Base-by-base conservation (phyloP, 2,329 filamentous ascomycete species). In the Cladosporium phlei region DNA sequence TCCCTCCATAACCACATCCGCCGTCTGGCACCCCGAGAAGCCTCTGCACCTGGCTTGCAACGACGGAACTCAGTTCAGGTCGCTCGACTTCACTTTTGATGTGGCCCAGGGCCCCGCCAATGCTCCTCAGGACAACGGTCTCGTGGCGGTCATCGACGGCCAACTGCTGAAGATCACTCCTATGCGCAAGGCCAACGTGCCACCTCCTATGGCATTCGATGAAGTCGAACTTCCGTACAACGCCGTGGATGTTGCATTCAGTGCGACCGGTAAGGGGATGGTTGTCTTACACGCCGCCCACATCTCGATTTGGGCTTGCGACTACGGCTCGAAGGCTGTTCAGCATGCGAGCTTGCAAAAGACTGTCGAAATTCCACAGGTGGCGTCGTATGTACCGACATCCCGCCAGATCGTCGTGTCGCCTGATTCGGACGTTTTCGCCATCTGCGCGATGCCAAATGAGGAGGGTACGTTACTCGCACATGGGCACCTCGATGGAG, bases 201-300 rank as follows among this genome's bases (percentile, higher is more conserved):
- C 93, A 19, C 93, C 93, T 21, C 93, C 93, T 1, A 96, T 97
- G 89, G 82, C 88, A 12, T 75, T 91, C 52, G 85, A 85, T 55
- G 86, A 94, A 48, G 59, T 96, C 14, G 59, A 70, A 10, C 67
- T 85, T 21, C 71, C 78, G 11, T 75, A 75, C 0, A 82, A 83
- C 44, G 76, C 81, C 2, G 69, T 87, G 14, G 89, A 96, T 67
- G 80, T 93, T 42, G 80, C 84, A 0, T 82, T 96, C 55, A 85
- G 80, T 39, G 73, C 72, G 11, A 75, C 76, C 38, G 82, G 84
- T 38, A 75, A 74, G 1, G 72, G 74, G 6, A 75, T 97, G 60
- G 88, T 82, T 3, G 77, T 94, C 7, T 71, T 96, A 16, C 86
- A 89, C 56, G 73, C 77, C 21, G 62, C 69, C 12, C 79, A 78